phyloP scores from a whole-genome alignment of 345 rosid species.

The Triadica sebifera region DNA sequence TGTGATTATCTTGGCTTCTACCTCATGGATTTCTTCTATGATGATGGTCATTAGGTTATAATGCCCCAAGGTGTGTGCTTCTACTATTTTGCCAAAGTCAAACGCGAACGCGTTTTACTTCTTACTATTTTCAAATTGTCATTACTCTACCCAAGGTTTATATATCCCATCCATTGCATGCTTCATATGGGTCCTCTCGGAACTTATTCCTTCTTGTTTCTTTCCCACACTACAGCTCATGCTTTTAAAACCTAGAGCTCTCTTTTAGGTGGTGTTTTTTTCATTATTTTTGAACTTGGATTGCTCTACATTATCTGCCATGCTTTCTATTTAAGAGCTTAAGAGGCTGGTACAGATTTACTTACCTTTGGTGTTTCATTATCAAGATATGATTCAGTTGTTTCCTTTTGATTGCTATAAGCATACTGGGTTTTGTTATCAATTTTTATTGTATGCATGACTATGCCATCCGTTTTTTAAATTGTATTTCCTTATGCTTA shows the following conservation, averaged over 20 bases:
- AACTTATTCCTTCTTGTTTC: background rate
- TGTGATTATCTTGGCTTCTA: background rate
- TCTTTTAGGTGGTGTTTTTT: background rate
- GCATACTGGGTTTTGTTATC: background rate
- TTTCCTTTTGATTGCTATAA: background rate
- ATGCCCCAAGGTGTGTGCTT: too few species aligned
- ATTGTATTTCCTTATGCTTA: conserved; percentile 10
- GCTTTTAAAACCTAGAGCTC: conserved; percentile 3
- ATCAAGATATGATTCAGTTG: background rate
- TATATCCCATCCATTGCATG: background rate
- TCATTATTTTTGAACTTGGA: background rate
- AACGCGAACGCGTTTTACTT: too few species aligned
- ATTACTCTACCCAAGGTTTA: background rate
- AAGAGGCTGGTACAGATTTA: background rate
- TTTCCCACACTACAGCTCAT: background rate
- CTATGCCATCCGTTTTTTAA: background rate
- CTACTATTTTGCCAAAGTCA: too few species aligned
- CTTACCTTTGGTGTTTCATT: background rate
- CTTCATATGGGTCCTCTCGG: background rate
- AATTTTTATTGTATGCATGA: background rate
- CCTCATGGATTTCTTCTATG: background rate
- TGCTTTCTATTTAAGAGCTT: background rate
- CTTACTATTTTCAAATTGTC: background rate
- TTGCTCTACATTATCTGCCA: too few species aligned
- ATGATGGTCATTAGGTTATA: background rate